Conservation (phyloP, 345 rosid species). For the Schrenkiella parvula region DNA sequence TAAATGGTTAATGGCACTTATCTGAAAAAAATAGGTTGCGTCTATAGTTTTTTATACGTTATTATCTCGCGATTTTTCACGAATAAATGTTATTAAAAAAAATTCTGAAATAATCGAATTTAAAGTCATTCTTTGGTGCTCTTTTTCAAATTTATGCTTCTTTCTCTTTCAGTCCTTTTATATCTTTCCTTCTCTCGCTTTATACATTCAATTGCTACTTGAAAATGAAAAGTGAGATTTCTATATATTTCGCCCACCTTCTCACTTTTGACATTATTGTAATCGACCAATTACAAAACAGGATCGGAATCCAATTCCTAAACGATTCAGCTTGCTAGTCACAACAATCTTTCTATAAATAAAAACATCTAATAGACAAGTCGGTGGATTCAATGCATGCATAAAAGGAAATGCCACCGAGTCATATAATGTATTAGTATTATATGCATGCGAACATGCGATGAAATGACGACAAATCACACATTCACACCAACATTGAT, state of each 20-base stretch:
- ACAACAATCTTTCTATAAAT: background rate
- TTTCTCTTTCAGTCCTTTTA: slow-evolving; percentile 12
- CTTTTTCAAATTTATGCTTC: background rate
- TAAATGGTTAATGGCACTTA: background rate
- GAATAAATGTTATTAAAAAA: background rate
- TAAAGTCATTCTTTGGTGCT: background rate
- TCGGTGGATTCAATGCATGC: slow-evolving; percentile 22
- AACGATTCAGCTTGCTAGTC: slow-evolving; percentile 11
- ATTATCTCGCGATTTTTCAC: background rate
- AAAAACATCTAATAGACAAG: background rate
- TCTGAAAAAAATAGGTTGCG: background rate
- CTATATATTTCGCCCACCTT: background rate
- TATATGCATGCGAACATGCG: background rate
- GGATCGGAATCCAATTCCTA: background rate
- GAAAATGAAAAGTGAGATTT: background rate
- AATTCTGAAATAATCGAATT: background rate
- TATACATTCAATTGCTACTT: background rate
- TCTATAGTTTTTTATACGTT: background rate
- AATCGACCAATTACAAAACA: background rate
- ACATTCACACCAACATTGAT: background rate
- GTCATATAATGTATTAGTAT: background rate
- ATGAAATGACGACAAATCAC: slow-evolving; percentile 14
- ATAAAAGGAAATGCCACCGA: slow-evolving; percentile 9
- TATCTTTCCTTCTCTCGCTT: background rate
- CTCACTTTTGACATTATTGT: slow-evolving; percentile 11